phyloP scores from a whole-genome alignment of 2,329 filamentous ascomycete genomes.

The Neonectria neomacrospora region DNA sequence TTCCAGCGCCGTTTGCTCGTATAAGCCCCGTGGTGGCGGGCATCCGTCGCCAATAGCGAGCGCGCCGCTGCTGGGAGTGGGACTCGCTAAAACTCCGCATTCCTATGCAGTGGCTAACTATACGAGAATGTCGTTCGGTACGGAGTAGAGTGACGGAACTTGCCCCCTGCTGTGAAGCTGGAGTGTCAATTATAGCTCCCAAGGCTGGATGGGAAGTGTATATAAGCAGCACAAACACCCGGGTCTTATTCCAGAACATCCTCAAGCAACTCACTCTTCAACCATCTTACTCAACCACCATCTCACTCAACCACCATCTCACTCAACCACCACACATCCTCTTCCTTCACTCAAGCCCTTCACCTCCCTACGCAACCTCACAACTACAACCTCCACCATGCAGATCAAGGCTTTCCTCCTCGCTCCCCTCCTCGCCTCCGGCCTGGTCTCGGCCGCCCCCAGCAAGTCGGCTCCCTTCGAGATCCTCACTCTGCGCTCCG shows the following conservation, averaged over 20 bases:
- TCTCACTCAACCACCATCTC: neutral
- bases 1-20: neutral
- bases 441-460: constrained; percentile 45
- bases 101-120: too few species aligned
- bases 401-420: constrained; percentile 44
- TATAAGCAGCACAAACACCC: neutral
- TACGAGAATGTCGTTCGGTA: neutral
- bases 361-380: neutral
- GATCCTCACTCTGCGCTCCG: constrained; percentile 62
- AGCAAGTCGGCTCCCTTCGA: constrained; percentile 54
- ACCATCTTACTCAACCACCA: neutral
- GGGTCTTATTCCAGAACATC: too few species aligned
- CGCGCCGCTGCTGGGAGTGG: neutral
- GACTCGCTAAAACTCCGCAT: neutral
- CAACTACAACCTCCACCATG: constrained; percentile 36
- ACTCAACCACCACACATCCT: neutral
- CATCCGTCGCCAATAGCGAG: neutral
- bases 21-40: neutral
- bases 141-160: neutral
- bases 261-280: neutral
- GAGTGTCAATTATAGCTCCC: neutral
- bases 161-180: neutral
- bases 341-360: neutral
- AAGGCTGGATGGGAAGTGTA: neutral
- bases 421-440: constrained; percentile 41